These are phyloP conservation scores for Saturnispora galanensis DNA, from an alignment of 805 yeast species.

Conservation along the genomic window DNA sequence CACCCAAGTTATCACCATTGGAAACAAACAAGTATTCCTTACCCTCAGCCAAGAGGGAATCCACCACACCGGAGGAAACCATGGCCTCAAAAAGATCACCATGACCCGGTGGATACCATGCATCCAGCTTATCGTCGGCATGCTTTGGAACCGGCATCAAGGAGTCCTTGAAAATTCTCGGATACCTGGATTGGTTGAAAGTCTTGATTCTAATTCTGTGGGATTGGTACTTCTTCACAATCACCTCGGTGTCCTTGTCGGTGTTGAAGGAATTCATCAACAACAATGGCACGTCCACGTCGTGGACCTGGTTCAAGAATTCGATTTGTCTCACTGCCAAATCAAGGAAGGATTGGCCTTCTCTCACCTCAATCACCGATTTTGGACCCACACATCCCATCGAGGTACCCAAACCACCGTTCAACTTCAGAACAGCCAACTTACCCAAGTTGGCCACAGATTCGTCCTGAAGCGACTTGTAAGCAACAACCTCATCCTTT, in stretches of 20 bases:
- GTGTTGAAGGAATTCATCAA: slow-evolving; percentile 99
- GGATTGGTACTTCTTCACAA: slow-evolving; percentile 93
- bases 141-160: slow-evolving; percentile 84
- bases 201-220: slow-evolving; percentile 92
- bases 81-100: slow-evolving; percentile 94
- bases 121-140: slow-evolving; percentile 61
- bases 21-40: slow-evolving; percentile 93
- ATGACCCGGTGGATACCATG: slow-evolving; percentile 99
- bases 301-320: slow-evolving; percentile 80
- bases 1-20: slow-evolving; percentile 97
- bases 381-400: slow-evolving; percentile 99
- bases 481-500: slow-evolving; percentile 81
- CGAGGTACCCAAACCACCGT: slow-evolving; percentile 98
- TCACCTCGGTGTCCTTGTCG: slow-evolving; percentile 87
- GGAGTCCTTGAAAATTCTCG: slow-evolving; percentile 93
- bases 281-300: slow-evolving; percentile 88
- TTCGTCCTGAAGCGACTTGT: slow-evolving; percentile 39
- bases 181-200: slow-evolving; percentile 96
- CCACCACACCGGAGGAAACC: slow-evolving; percentile 84
- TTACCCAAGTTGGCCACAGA: slow-evolving; percentile 45
- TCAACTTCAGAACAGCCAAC: slow-evolving; percentile 89
- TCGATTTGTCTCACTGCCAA: slow-evolving; percentile 95
- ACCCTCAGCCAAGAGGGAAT: slow-evolving; percentile 81
- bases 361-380: slow-evolving; percentile 96
- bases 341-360: slow-evolving; percentile 94